Evolutionary conservation across 805 yeast genomes (phyloP), one percentile per base, ranked within the genome.

Genomic region (Nakazawaea ernobii): DNA sequence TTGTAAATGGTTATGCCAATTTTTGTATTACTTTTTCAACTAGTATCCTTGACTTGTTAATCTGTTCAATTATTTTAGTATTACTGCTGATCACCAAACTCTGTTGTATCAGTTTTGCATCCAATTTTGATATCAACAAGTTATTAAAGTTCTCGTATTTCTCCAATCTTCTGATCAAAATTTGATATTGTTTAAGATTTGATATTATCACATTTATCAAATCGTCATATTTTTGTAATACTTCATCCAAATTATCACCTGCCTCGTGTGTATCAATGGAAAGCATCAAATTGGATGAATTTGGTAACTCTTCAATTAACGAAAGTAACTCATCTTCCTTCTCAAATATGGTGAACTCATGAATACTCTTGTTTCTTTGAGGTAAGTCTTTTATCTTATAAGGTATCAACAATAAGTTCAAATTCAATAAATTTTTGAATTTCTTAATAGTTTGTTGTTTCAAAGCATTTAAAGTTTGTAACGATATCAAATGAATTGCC

Each of bases 261-360:
- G 2, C 43, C 5, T 36, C 45, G 15, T 29, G 42, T 5, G 24
- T 42, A 27, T 32, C 30, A 7, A 11, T 3, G 32, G n/a, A 41
- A 10, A 57, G 55, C 7, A 44, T 32, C 7, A 47, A 32, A 4
- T 54, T 44, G 27, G 55, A 53, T 0, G 61, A 49, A 9, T 49
- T 51, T 2, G 70, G 70, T 14, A 66, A 48, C 46, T 65, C 69
- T 20, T 55, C 50, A 8, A 65, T 51, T 46, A 64, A 46, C 8
- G 43, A 46, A 24, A 59, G 39, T 7, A 62, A 53, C 20, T 35
- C n/a, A 27, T 59, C 56, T n/a, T 55, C 54, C 43, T 52, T 50
- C 35, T 59, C 57, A 35, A 57, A 29, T 4, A 46, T 32, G 15
- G 54, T 24, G 32, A 57, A 49, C 6, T 64, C 63, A 40, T 62